Conservation (phyloP, 176 grass and related monocot genomes). For the Lolium rigidum region DNA sequence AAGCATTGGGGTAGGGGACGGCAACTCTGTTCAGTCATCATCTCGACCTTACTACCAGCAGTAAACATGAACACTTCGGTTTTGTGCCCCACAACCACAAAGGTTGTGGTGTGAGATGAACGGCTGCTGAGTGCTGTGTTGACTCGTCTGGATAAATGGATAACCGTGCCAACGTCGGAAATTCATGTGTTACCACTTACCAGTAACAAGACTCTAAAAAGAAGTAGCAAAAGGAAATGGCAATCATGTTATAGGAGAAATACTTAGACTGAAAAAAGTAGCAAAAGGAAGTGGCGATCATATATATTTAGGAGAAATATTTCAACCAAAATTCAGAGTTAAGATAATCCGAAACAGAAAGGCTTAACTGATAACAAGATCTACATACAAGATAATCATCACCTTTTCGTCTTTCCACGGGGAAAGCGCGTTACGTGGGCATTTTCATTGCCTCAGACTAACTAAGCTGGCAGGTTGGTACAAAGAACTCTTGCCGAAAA, state of each 20-base stretch:
- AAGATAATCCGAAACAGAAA: not conserved
- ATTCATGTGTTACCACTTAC: not conserved
- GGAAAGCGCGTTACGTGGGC: not conserved
- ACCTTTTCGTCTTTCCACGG: not conserved
- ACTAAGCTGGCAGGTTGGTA: not conserved
- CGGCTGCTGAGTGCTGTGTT: not conserved
- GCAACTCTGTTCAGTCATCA: not conserved
- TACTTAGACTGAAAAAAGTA: too few species aligned
- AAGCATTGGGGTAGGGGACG: slow-evolving; percentile 34
- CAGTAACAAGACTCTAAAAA: not conserved
- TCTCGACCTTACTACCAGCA: not conserved
- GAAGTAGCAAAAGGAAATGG: too few species aligned
- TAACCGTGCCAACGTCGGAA: not conserved
- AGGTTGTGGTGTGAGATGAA: slow-evolving; percentile 2
- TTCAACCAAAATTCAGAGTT: not conserved
- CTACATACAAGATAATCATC: not conserved
- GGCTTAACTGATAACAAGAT: too few species aligned
- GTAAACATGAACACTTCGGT: slow-evolving; percentile 15
- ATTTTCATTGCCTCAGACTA: slow-evolving; percentile 6
- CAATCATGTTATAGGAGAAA: not conserved
- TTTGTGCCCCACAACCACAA: not conserved
- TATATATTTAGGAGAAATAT: too few species aligned
- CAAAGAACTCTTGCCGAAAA: not conserved
- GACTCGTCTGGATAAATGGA: slow-evolving; percentile 27
- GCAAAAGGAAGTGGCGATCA: too few species aligned